phyloP scores from a whole-genome alignment of 164 flowering plant species.

The Warburgia ugandensis region DNA sequence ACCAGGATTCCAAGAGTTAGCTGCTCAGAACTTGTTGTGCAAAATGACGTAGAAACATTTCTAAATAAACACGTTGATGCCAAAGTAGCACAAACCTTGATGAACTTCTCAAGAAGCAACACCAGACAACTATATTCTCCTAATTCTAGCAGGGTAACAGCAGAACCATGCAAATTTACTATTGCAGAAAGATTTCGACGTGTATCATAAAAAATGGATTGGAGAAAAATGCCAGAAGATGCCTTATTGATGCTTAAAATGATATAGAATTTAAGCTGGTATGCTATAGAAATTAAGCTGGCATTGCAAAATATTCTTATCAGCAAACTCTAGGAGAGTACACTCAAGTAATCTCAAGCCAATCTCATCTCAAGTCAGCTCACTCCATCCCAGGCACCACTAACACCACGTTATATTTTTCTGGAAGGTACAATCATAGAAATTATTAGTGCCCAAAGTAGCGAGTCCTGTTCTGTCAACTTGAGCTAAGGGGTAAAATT shows the following conservation, averaged over 20 bases:
- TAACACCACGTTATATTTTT: no score
- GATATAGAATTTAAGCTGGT: no score
- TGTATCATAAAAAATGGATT: no score
- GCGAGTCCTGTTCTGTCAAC: no score
- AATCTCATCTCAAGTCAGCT: no score
- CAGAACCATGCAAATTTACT: constrained; percentile 59
- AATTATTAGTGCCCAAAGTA: no score
- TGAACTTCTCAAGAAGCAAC: constrained; percentile 57
- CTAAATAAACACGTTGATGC: background rate
- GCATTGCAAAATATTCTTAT: background rate
- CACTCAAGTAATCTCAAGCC: no score
- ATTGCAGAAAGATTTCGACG: constrained; percentile 8
- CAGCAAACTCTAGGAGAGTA: background rate
- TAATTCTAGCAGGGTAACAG: constrained; percentile 69
- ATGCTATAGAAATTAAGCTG: no score
- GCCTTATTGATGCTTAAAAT: background rate
- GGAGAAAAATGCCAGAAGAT: no score
- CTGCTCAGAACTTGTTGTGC: background rate
- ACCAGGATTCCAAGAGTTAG: background rate
- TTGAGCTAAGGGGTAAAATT: no score
- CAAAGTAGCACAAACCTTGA: constrained; percentile 37
- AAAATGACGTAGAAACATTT: background rate
- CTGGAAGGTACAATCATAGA: no score
- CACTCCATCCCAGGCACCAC: no score
- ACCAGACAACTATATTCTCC: constrained; percentile 65